A percentile compares a stretch with the other conserved stretches of the same genome.
Evolutionary conservation across 208 protist species (phyloP).

Genomic region (Porcisia deanei): DNA sequence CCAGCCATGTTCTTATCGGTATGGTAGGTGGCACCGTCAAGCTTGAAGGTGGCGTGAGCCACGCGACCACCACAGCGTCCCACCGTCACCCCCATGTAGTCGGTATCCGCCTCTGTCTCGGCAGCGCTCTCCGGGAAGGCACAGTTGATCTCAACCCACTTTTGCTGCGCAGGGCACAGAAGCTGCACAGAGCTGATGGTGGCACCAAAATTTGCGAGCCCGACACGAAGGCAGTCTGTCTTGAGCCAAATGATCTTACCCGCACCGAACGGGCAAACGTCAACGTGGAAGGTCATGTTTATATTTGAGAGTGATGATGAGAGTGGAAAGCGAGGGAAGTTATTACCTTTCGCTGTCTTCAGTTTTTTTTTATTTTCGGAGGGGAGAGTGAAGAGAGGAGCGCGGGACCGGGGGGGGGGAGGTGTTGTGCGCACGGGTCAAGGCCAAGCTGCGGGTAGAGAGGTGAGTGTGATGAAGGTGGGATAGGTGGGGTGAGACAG

Average conservation of each 20-base stretch:
- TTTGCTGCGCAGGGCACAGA: slow-evolving; percentile 8
- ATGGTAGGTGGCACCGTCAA: slow-evolving; percentile 42
- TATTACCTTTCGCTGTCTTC: background rate
- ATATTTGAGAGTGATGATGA: background rate
- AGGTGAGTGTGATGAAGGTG: background rate
- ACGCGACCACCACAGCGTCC: slow-evolving; percentile 69
- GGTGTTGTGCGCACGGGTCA: too few species aligned
- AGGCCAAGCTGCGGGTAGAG: background rate
- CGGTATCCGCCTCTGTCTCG: slow-evolving; percentile 36
- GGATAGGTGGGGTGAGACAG: background rate
- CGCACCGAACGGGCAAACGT: slow-evolving; percentile 36
- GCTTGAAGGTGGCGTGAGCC: slow-evolving; percentile 39
- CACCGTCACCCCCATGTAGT: slow-evolving; percentile 60
- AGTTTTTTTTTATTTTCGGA: too few species aligned
- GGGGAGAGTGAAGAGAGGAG: background rate
- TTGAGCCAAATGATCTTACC: slow-evolving; percentile 43
- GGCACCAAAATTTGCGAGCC: slow-evolving; percentile 55
- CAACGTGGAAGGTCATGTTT: slow-evolving; percentile 29
- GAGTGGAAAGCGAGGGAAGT: background rate
- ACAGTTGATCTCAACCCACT: slow-evolving; percentile 59
- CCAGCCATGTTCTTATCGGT: slow-evolving; percentile 20
- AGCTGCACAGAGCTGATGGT: slow-evolving; percentile 51
- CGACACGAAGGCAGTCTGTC: slow-evolving; percentile 34
- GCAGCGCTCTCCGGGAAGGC: slow-evolving; percentile 46
- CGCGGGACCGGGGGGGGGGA: background rate